Evolutionary conservation across 2,329 filamentous ascomycete species (phyloP), one percentile per base, ranked within the genome.

Genomic region (Fusarium pseudograminearum): DNA sequence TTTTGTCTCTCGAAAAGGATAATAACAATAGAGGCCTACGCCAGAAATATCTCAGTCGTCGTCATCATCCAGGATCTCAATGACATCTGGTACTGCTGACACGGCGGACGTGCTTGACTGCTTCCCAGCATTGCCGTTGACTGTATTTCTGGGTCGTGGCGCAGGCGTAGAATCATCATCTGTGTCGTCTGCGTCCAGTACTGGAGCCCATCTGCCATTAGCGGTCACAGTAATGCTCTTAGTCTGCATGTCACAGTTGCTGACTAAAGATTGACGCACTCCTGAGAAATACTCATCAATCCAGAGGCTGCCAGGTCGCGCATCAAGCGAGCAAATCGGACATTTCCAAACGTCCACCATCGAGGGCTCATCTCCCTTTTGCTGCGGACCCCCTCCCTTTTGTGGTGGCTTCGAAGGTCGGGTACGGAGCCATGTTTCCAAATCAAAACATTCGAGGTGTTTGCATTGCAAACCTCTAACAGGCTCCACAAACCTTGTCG

Each of bases 361-460:
- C 2, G 84, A 84, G 11, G 87, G 88, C 70, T 90, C 85, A 12
- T 47, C 60, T 10, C 67, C 72, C 26, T 61, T 36, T 36, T 69
- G 38, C 2, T 38, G 22, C 16, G 48, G 16, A 7, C 52, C 65
- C n/a, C 58, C 67, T 40, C 34, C 64, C 36, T 69, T 69, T n/a
- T 57, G 58, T 5, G 67, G 36, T 7, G 79, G 77, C 64, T 84
- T 85, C 16, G 80, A 79, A 7, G 83, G 82, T 42, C 93, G 88
- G 7, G 91, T 93, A 16, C 83, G 79, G 11, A 99, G 85, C 82
- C 93, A 98, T 1, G 88, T 94, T 22, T 91, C 86, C 10, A 98
- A 87, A 77, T 98, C 95, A 76, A 98, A 98, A 76, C 94, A 97
- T 76, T 98, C 93, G 36, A 91, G 82, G 76, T 99, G 95, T 26